Base-by-base conservation (phyloP, 345 rosid species). In the Salix caprea region DNA sequence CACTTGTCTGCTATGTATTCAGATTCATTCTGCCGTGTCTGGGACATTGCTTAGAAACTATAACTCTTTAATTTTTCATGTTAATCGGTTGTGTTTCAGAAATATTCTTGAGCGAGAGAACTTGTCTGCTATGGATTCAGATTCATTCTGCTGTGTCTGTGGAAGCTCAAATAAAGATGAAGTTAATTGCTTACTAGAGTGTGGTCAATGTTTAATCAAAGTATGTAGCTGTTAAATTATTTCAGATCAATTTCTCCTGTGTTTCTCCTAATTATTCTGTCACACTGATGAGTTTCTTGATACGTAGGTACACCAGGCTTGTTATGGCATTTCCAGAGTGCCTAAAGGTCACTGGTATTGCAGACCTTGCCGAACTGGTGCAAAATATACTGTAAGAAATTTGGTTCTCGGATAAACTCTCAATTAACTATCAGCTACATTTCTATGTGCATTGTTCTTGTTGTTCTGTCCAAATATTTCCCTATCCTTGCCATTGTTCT, bases 301-400 rank as follows among this genome's bases (percentile, higher is more conserved):
- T 73, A 28, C 54, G 26, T 70, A 87, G 90, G 88, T 87, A 76
- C 90, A 87, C 76, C 90, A 87, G 65, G 88, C 90, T 77, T 87
- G 90, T 81, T 87, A 87, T 82, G 90, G 90, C 26, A 74, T 87
- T 79, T 71, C 78, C 34, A 85, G 40, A 75, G 85, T 83, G 28
- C 90, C 90, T 23, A 85, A 81, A 79, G 81, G 85, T 68, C 64
- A 62, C 56, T 87, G 90, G 90, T 81, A 65, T 77, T 87, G 90
- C 81, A 81, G 88, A 78, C 86, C 88, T 58, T 87, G 90, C 85
- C 78, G 75, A 66, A 76, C 85, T 26, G 70, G 65, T 61, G 71
- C 90, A 64, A 81, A 77, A 72, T 72, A 87, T 76, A 76, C 78
- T 56, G 88, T 87, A 85, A 83, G 86, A 56, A 78, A 21, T 19